These are phyloP conservation scores for Allomyces arbusculus DNA, from an alignment of 192 early-diverging fungal genomes.

Conservation along the genomic window DNA sequence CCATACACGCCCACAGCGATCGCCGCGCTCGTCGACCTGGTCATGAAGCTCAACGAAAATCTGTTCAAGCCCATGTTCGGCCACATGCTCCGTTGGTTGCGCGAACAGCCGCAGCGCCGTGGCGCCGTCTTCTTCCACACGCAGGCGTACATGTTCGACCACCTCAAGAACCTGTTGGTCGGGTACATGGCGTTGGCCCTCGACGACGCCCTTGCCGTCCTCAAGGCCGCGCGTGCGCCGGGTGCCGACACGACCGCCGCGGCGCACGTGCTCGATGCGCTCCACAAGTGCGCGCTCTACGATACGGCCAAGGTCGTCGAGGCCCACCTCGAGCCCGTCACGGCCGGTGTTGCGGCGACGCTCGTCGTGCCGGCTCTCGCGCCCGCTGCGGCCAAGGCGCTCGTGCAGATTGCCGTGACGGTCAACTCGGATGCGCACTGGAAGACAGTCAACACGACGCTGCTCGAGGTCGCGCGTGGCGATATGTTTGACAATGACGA, in stretches of 20 bases:
- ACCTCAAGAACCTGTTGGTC: conserved; percentile 15
- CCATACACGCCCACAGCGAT: conserved; percentile 15
- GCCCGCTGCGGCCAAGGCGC: conserved; percentile 18
- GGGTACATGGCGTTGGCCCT: conserved; percentile 3
- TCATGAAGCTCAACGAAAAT: conserved; percentile 83
- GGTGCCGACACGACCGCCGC: conserved; percentile 11
- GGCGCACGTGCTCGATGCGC: conserved; percentile 41
- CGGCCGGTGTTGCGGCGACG: conserved; percentile 9
- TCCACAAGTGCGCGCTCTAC: conserved; percentile 54
- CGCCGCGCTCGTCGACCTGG: conserved; percentile 53
- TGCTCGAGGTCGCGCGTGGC: conserved; percentile 57
- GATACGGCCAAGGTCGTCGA: conserved; percentile 50
- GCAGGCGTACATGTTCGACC: conserved; percentile 19
- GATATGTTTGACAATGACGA: conserved; percentile 33
- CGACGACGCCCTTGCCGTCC: conserved; percentile 14
- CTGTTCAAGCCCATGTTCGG: conserved; percentile 86
- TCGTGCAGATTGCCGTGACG: conserved; percentile 61
- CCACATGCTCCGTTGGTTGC: conserved; percentile 62
- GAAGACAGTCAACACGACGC: conserved; percentile 70
- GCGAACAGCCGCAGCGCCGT: conserved; percentile 9
- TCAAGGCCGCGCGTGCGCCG: conserved; percentile 25
- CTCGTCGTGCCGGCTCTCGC: conserved; percentile 2
- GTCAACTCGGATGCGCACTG: conserved; percentile 56
- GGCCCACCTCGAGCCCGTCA: conserved; percentile 52
- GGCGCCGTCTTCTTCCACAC: conserved; percentile 2